Percentiles rank a stretch among this genome's conserved stretches.
These are phyloP conservation scores for Candida ulmi DNA, from an alignment of 805 yeast genomes.

Conservation along the genomic window DNA sequence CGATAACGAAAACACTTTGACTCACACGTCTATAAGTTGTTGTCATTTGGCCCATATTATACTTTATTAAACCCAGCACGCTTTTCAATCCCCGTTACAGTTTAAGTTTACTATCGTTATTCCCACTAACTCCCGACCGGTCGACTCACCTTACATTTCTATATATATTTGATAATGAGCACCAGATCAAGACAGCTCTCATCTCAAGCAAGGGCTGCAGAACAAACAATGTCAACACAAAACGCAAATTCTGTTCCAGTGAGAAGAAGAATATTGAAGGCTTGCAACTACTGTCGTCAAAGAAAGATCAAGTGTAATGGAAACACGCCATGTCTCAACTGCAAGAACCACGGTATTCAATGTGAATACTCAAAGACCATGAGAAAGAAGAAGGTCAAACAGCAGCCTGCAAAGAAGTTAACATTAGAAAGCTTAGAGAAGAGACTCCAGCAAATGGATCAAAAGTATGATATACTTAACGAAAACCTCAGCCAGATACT, in stretches of 20 bases:
- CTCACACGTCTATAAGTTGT: too few species aligned
- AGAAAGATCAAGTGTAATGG: conserved; percentile 37
- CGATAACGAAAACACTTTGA: too few species aligned
- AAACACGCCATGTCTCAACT: conserved; percentile 57
- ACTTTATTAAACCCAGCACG: too few species aligned
- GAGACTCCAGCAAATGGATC: conserved; percentile 15
- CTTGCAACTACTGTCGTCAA: conserved; percentile 37
- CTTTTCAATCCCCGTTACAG: too few species aligned
- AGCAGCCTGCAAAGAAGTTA: conserved; percentile 12
- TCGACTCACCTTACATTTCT: background rate
- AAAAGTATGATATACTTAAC: conserved; percentile 11
- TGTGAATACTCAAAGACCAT: conserved; percentile 54
- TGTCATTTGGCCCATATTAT: too few species aligned
- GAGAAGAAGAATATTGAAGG: conserved; percentile 31
- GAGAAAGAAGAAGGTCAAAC: conserved; percentile 19
- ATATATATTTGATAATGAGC: background rate
- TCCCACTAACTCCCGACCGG: too few species aligned
- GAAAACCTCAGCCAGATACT: conserved; percentile 11
- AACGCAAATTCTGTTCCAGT: background rate
- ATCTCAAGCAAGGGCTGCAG: background rate
- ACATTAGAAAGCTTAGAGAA: conserved; percentile 21
- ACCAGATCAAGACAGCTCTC: background rate
- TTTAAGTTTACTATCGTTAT: too few species aligned
- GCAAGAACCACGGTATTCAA: conserved; percentile 76
- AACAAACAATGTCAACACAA: background rate